Evolutionary conservation across 2,329 filamentous ascomycete species (phyloP), one percentile per base, ranked within the genome.

Genomic region (Stagonosporopsis vannaccii): DNA sequence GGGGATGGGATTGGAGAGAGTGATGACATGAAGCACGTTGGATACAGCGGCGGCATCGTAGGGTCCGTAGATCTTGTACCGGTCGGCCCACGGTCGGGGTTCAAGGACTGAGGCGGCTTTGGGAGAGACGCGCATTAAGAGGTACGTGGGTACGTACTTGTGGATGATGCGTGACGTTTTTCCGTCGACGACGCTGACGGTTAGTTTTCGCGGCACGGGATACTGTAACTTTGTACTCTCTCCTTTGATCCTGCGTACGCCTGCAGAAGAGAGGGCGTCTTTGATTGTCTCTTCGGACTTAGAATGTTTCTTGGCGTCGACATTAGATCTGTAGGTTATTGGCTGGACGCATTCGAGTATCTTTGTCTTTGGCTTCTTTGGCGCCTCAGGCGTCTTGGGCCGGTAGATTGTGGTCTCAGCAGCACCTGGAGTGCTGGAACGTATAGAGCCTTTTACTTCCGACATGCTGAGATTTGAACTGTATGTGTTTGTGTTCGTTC

Each of bases 131-230:
- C 4, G n/a, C 25, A 50, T 45, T 0, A 56, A 41, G 2, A 19
- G 41, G 7, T 36, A 36, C 4, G 30, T 23, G 6, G 52, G 45
- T 13, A 56, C 41, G 35, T 56, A 39, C 9, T 40, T 19, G 20
- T 39, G 40, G 26, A 56, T 45, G 3, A 46, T 6, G 1, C 6
- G 4, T 9, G 32, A 22, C 4, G 45, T 45, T 2, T 50, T 45
- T 6, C 52, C 46, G 22, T 56, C 40, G 12, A 56, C 23, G 13
- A 56, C n/a, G 12, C 41, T 19, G 13, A 50, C 12, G 9, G 32
- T 20, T 25, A 40, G n/a, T 12, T 45, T 55, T 17, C 39, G 30
- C 3, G 43, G 51, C 6, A 11, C 12, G 12, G 45, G n/a, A 17
- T 15, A 39, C 13, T 22, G 13, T 11, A 15, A 4, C 9, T 48